phyloP scores from a whole-genome alignment of 1,139 yeast genomes.

The Pichia inconspicua region DNA sequence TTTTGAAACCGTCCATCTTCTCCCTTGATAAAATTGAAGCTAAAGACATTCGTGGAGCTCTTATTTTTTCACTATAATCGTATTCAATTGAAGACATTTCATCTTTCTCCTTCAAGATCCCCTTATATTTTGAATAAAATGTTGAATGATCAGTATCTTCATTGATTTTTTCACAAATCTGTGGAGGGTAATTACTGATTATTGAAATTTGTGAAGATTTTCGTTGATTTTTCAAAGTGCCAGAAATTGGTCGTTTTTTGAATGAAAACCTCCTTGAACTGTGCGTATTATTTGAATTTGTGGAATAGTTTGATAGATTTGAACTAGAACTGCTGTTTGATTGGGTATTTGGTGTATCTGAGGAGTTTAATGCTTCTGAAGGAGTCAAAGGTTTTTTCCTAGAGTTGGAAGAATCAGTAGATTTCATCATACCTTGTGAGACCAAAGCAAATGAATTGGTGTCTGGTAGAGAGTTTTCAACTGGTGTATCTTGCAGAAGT shows the following conservation, averaged over 20 bases:
- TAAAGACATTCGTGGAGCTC: constrained; percentile 28
- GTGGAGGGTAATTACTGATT: constrained; percentile 25
- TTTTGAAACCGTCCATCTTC: constrained; percentile 5
- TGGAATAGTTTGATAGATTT: neutral
- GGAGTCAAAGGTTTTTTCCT: constrained; percentile 4
- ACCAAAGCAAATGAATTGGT: too few species aligned
- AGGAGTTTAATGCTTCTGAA: constrained; percentile 5
- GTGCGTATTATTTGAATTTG: neutral
- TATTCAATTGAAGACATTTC: constrained; percentile 23
- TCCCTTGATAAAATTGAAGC: constrained; percentile 16
- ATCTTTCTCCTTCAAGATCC: constrained; percentile 25
- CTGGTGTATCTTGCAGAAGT: neutral
- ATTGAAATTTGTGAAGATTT: constrained; percentile 24
- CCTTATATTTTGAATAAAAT: constrained; percentile 24
- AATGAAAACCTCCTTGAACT: constrained; percentile 22
- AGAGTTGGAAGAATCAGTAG: neutral
- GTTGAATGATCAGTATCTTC: constrained; percentile 25
- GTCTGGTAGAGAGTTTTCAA: neutral
- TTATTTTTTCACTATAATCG: constrained; percentile 27
- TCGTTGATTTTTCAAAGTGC: constrained; percentile 7
- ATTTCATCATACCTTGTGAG: too few species aligned
- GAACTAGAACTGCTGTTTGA: neutral
- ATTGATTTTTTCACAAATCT: constrained; percentile 22
- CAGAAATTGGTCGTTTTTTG: constrained; percentile 22
- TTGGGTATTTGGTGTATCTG: neutral